Percentiles rank a stretch among this genome's conserved stretches.
Conservation (phyloP, 2,329 filamentous ascomycete genomes). For the Ceratocystis variospora region DNA sequence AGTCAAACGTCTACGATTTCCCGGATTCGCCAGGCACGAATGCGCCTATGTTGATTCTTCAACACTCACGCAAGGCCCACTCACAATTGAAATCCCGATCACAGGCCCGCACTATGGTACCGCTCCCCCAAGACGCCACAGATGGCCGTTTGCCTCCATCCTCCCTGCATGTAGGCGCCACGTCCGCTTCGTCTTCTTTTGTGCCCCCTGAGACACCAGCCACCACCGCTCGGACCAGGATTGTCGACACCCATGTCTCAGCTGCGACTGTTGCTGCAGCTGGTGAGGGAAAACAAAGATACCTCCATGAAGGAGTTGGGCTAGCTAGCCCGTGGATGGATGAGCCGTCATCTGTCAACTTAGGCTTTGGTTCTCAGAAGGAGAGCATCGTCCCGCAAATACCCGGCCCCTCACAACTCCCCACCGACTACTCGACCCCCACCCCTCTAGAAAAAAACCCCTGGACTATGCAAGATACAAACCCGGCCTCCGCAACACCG, state of each 20-base stretch:
- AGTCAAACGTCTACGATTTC: constrained; percentile 13
- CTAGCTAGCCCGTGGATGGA: constrained; percentile 17
- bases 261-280: background rate
- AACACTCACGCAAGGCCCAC: constrained; percentile 2
- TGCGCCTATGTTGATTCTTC: constrained; percentile 5
- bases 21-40: constrained; percentile 16
- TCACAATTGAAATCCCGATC: background rate
- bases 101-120: background rate
- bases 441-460: constrained; percentile 14
- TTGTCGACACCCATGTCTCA: constrained; percentile 13
- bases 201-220: constrained; percentile 18
- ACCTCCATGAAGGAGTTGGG: background rate
- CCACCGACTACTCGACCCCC: constrained; percentile 14
- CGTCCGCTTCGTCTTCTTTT: constrained; percentile 8
- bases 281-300: background rate
- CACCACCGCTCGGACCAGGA: constrained; percentile 18
- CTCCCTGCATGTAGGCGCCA: constrained; percentile 7
- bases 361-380: constrained; percentile 11
- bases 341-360: constrained; percentile 17
- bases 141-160: background rate
- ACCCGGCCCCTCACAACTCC: constrained; percentile 17
- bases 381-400: constrained; percentile 9
- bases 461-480: constrained; percentile 14
- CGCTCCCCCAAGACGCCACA: constrained; percentile 4
- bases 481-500: background rate